A percentile compares a stretch with the other conserved stretches of the same genome.
These are phyloP conservation scores for Colletotrichum acutatum DNA, from an alignment of 2,329 filamentous ascomycete genomes.

Conservation along the genomic window DNA sequence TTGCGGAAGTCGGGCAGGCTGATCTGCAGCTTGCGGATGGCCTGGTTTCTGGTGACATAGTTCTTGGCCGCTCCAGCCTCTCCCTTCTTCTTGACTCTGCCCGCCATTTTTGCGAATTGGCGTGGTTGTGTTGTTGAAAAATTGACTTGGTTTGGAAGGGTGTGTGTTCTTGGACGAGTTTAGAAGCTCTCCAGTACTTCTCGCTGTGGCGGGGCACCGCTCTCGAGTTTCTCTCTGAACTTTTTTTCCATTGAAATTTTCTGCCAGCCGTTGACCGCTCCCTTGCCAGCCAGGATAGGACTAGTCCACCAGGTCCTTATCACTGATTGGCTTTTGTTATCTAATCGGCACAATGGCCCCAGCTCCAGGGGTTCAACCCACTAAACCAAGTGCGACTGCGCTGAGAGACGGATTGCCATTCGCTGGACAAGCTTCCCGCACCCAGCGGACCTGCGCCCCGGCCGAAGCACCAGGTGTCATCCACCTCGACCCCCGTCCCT, in stretches of 20 bases:
- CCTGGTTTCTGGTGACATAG: conserved; percentile 97
- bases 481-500: conserved; percentile 34
- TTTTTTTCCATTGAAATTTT: conserved; percentile 45
- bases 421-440: conserved; percentile 11
- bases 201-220: conserved; percentile 46
- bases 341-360: conserved; percentile 21
- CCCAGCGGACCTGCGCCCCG: conserved; percentile 13
- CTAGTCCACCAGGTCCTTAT: neutral
- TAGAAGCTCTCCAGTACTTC: conserved; percentile 33
- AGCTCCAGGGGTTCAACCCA: conserved; percentile 31
- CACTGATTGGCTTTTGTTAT: conserved; percentile 24
- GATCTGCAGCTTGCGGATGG: conserved; percentile 97
- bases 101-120: conserved; percentile 61
- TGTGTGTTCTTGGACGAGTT: conserved; percentile 24
- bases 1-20: conserved; percentile 97
- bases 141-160: conserved; percentile 22
- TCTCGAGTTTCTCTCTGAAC: conserved; percentile 39
- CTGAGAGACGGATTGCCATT: conserved; percentile 21
- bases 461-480: conserved; percentile 40
- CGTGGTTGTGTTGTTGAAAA: conserved; percentile 35
- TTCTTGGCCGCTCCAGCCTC: conserved; percentile 95
- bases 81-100: conserved; percentile 90
- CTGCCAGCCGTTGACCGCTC: conserved; percentile 38
- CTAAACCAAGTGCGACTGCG: conserved; percentile 20
- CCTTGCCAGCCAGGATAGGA: conserved; percentile 12